Base-by-base conservation (phyloP, 2,329 filamentous ascomycete species). In the Apiospora marii region DNA sequence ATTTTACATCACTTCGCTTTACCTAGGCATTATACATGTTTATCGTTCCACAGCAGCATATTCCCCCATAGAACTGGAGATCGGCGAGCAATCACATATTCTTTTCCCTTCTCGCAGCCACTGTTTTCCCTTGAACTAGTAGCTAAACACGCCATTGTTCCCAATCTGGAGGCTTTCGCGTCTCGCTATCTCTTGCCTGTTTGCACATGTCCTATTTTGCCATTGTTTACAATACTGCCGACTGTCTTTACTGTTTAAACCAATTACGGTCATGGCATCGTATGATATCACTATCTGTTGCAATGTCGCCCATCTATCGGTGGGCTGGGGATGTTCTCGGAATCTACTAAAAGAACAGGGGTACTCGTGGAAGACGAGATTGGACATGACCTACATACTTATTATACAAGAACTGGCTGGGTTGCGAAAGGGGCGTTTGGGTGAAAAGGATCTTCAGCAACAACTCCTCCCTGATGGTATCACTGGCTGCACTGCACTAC, bases 1-100 rank as follows among this genome's bases (percentile, higher is more conserved):
- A 53, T 70, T 41, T 22, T 53, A 41, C n/a, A 30, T 19, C 34
- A 51, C 24, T 41, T 70, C 49, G 30, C n/a, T 58, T 43, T 48
- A 24, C 30, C 34, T 58, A 51, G 37, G 49, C 49, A 27, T 27
- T 10, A 30, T 19, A 37, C 24, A 46, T 69, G 46, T 27, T 61
- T 49, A 43, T 43, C 49, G 53, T 19, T 51, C 71, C 16, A 69
- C 37, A 69, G 34, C 46, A 58, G 71, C 71, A 72, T 73, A 43
- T 71, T 49, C 48, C 70, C 73, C 71, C 74, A 70, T 75, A 72
- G 72, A 72, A 68, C 24, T 53, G 68, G 68, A 68, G 68, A 67
- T 64, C 19, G 58, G 58, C 58, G 58, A 64, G 34, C 34, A 30
- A 64, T 64, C 58, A n/a, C 58, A 37, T 49, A 37, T 41, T 41